Evolutionary conservation across 345 rosid genomes (phyloP).

Genomic region (Salix viminalis): DNA sequence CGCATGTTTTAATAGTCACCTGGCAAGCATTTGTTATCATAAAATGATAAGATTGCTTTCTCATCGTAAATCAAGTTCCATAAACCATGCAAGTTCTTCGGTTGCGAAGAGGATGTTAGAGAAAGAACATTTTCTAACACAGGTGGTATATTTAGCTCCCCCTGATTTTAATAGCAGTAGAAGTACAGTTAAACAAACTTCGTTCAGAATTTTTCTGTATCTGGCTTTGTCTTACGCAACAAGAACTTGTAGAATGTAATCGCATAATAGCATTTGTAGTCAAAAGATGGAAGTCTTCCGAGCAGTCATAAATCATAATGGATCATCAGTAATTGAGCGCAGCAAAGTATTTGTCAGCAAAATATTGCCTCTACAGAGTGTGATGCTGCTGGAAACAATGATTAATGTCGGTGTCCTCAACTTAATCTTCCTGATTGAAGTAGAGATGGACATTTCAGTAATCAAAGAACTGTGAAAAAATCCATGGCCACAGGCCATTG

Average conservation of each 20-base stretch:
- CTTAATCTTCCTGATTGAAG: conserved; percentile 85
- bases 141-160: background rate
- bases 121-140: background rate
- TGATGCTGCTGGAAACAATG: conserved; percentile 97
- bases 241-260: background rate
- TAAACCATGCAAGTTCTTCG: background rate
- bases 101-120: background rate
- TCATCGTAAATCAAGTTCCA: background rate
- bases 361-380: conserved; percentile 74
- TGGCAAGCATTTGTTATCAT: too few relatives aligned
- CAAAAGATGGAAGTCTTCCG: background rate
- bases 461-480: conserved; percentile 64
- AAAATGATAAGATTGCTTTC: too few relatives aligned
- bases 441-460: conserved; percentile 88
- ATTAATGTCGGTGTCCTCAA: conserved; percentile 85
- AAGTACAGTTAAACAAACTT: background rate
- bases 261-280: background rate
- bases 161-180: background rate
- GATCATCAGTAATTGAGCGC: conserved; percentile 78
- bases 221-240: background rate
- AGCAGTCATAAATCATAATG: background rate
- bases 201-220: background rate
- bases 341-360: conserved; percentile 30
- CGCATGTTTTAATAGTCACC: too few relatives aligned
- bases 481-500: conserved; percentile 60